A percentile compares a stretch with the other conserved stretches of the same genome.
These are phyloP conservation scores for Leccinum incarnatum DNA, from an alignment of 768 basidiomycete genomes.

Conservation along the genomic window DNA sequence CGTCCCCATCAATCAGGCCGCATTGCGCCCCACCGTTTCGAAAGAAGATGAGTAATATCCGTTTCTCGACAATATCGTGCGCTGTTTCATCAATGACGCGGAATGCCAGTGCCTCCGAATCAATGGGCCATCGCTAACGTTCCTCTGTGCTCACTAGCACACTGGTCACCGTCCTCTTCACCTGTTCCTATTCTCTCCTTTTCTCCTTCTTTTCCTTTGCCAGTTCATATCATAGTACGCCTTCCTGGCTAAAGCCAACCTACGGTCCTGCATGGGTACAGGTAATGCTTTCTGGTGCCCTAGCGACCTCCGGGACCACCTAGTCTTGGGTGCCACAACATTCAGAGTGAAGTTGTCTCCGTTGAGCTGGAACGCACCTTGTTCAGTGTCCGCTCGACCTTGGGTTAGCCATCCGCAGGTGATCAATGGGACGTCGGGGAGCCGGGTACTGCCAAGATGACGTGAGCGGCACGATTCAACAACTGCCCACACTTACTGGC, in stretches of 20 bases:
- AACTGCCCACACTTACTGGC: slow-evolving; percentile 25
- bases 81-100: slow-evolving; percentile 18
- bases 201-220: background rate
- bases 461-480: slow-evolving; percentile 30
- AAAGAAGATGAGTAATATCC: slow-evolving; percentile 22
- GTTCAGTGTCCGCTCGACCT: slow-evolving; percentile 12
- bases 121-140: slow-evolving; percentile 19
- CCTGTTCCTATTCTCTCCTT: slow-evolving; percentile 3
- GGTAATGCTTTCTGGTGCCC: slow-evolving; percentile 12
- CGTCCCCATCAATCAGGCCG: slow-evolving; percentile 4
- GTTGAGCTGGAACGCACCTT: slow-evolving; percentile 42
- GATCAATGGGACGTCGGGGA: background rate
- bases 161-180: slow-evolving; percentile 20
- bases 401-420: background rate
- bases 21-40: slow-evolving; percentile 3
- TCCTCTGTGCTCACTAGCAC: slow-evolving; percentile 12
- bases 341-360: slow-evolving; percentile 37
- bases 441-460: background rate
- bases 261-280: background rate
- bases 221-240: slow-evolving; percentile 10
- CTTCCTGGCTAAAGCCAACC: slow-evolving; percentile 18
- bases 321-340: slow-evolving; percentile 23
- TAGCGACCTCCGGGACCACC: slow-evolving; percentile 6
- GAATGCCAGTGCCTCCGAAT: slow-evolving; percentile 28
- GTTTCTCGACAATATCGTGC: slow-evolving; percentile 20